Evolutionary conservation across 768 basidiomycete species (phyloP).

Genomic region (Albatrellus ellisii): DNA sequence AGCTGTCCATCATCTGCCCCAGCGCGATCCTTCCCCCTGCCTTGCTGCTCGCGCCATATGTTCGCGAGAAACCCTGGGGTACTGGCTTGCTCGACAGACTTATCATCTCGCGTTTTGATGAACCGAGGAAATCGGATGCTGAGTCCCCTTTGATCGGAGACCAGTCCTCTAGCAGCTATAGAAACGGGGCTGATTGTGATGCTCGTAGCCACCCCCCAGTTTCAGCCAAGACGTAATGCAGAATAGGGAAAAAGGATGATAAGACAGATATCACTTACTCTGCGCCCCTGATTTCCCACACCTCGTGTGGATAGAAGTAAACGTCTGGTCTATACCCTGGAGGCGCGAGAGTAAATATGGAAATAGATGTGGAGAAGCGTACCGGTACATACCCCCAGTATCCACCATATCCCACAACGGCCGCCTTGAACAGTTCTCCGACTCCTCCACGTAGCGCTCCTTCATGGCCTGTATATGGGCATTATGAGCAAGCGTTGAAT

Average conservation of each 20-base stretch:
- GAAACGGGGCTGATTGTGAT: slow-evolving; percentile 82
- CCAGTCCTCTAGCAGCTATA: slow-evolving; percentile 54
- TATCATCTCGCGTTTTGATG: slow-evolving; percentile 62
- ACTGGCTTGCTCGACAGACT: slow-evolving; percentile 57
- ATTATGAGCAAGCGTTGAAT: too few species aligned
- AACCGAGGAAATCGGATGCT: slow-evolving; percentile 86
- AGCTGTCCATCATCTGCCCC: slow-evolving; percentile 48
- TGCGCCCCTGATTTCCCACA: slow-evolving; percentile 84
- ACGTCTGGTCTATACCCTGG: slow-evolving; percentile 50
- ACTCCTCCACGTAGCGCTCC: slow-evolving; percentile 49
- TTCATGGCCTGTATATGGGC: slow-evolving; percentile 46
- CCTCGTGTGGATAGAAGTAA: slow-evolving; percentile 59
- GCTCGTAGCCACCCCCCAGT: too few species aligned
- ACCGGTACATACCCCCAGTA: slow-evolving; percentile 39
- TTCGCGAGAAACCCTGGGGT: slow-evolving; percentile 55
- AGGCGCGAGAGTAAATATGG: background rate
- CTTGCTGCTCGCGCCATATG: slow-evolving; percentile 56
- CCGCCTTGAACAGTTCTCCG: slow-evolving; percentile 37
- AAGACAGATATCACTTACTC: slow-evolving; percentile 30
- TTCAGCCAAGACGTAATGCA: slow-evolving; percentile 4
- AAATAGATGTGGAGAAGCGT: background rate
- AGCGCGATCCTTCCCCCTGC: slow-evolving; percentile 20
- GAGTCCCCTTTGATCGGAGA: slow-evolving; percentile 49
- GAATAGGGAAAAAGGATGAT: background rate
- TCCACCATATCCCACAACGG: slow-evolving; percentile 48